Evolutionary conservation across 164 flowering plant genomes (phyloP).

Genomic region (Kingdonia uniflora): DNA sequence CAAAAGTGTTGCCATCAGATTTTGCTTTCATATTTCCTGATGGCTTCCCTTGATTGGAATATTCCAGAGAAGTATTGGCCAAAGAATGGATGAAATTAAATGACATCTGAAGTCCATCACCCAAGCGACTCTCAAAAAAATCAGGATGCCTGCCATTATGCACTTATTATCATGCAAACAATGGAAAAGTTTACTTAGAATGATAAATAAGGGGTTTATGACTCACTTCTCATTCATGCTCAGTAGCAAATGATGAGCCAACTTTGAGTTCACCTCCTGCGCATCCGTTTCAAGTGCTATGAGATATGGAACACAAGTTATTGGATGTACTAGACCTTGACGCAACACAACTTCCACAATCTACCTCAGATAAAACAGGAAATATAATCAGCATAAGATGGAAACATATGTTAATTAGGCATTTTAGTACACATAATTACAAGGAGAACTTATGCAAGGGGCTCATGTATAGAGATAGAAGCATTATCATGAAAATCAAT

Average conservation of each 20-base stretch:
- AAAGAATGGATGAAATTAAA: constrained; percentile 67
- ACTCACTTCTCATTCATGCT: constrained; percentile 96
- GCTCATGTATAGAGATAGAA: too few species aligned
- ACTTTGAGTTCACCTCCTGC: constrained; percentile 66
- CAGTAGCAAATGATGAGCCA: constrained; percentile 89
- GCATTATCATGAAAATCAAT: too few species aligned
- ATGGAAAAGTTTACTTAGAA: too few species aligned
- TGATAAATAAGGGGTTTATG: too few species aligned
- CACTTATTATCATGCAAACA: too few species aligned
- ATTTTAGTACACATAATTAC: too few species aligned
- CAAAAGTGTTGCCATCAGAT: constrained; percentile 44
- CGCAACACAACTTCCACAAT: constrained; percentile 94
- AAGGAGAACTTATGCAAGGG: too few species aligned
- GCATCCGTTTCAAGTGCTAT: constrained; percentile 98
- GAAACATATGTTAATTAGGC: too few species aligned
- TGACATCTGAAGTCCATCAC: constrained; percentile 98
- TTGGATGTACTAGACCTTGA: constrained; percentile 98
- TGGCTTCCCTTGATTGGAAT: constrained; percentile 31
- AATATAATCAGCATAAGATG: too few species aligned
- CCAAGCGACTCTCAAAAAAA: constrained; percentile 91
- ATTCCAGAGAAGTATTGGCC: constrained; percentile 17
- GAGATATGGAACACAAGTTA: constrained; percentile 90
- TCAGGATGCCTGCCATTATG: constrained; percentile 73
- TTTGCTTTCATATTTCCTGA: constrained; percentile 41
- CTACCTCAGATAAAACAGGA: constrained; percentile 30